Evolutionary conservation across 805 yeast genomes (phyloP).

Genomic region (Candida oleophila): DNA sequence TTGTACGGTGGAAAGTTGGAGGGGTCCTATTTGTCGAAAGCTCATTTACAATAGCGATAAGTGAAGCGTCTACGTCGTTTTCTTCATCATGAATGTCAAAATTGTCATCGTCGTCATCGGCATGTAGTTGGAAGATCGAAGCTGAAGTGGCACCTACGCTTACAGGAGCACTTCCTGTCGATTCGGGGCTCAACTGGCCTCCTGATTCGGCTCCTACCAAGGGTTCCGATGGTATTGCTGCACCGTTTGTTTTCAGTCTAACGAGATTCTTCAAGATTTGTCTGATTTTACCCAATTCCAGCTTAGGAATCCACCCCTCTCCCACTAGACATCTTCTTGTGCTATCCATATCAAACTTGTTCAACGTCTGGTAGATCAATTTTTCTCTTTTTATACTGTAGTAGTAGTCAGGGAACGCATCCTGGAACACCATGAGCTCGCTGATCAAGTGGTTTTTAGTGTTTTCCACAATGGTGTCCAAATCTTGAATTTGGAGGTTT

Average conservation of each 20-base stretch:
- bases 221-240: background rate
- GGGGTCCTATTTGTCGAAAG: conserved; percentile 66
- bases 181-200: background rate
- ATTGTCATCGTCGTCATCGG: conserved; percentile 14
- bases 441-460: conserved; percentile 37
- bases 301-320: conserved; percentile 73
- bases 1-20: conserved; percentile 69
- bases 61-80: conserved; percentile 17
- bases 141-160: background rate
- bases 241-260: conserved; percentile 27
- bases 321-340: conserved; percentile 65
- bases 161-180: background rate
- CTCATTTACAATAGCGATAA: conserved; percentile 52
- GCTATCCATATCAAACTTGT: conserved; percentile 66
- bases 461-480: conserved; percentile 29
- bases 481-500: conserved; percentile 31
- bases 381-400: conserved; percentile 51
- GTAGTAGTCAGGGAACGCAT: conserved; percentile 28
- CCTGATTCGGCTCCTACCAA: background rate
- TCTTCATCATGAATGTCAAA: conserved; percentile 13
- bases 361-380: conserved; percentile 56
- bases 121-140: background rate
- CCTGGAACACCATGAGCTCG: conserved; percentile 38
- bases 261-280: conserved; percentile 43
- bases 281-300: conserved; percentile 41